A percentile compares a stretch with the other conserved stretches of the same genome.
Evolutionary conservation across 164 flowering plant genomes (phyloP).

Genomic region (Liquidambar formosana): DNA sequence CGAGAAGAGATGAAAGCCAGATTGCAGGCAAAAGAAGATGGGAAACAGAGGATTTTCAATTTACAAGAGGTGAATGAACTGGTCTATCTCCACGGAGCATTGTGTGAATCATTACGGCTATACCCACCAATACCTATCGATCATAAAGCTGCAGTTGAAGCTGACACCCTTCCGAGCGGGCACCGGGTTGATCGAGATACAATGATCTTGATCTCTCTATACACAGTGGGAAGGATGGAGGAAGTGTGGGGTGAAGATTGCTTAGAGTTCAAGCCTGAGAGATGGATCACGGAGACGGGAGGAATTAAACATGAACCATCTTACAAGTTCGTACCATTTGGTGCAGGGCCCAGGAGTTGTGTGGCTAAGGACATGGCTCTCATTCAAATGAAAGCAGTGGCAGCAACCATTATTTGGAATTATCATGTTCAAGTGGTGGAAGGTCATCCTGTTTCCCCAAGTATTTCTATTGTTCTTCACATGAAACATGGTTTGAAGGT

Average conservation of each 20-base stretch:
- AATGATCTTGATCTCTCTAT: constrained; percentile 27
- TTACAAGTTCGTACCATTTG: constrained; percentile 31
- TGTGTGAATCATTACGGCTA: constrained; percentile 38
- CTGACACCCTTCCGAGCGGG: constrained; percentile 49
- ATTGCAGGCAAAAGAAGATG: not conserved
- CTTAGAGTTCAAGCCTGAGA: constrained; percentile 53
- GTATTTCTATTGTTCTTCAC: constrained; percentile 12
- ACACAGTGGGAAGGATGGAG: constrained; percentile 53
- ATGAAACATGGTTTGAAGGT: constrained; percentile 33
- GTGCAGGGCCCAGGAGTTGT: constrained; percentile 42
- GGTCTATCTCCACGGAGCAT: constrained; percentile 46
- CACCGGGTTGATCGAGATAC: constrained; percentile 19
- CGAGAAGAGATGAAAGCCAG: constrained; percentile 33
- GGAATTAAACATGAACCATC: constrained; percentile 31
- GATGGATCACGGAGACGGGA: constrained; percentile 50
- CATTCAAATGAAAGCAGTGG: constrained; percentile 23
- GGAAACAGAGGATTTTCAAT: constrained; percentile 8
- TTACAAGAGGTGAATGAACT: constrained; percentile 19
- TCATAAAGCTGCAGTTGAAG: constrained; percentile 18
- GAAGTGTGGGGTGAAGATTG: constrained; percentile 54
- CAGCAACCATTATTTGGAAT: constrained; percentile 14
- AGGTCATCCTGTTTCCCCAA: constrained; percentile 11
- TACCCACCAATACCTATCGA: constrained; percentile 42
- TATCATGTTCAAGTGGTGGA: constrained; percentile 20
- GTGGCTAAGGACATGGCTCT: constrained; percentile 30